These are phyloP conservation scores for Chaetoscypha palmicola DNA, from an alignment of 2,329 filamentous ascomycete species.

Conservation along the genomic window DNA sequence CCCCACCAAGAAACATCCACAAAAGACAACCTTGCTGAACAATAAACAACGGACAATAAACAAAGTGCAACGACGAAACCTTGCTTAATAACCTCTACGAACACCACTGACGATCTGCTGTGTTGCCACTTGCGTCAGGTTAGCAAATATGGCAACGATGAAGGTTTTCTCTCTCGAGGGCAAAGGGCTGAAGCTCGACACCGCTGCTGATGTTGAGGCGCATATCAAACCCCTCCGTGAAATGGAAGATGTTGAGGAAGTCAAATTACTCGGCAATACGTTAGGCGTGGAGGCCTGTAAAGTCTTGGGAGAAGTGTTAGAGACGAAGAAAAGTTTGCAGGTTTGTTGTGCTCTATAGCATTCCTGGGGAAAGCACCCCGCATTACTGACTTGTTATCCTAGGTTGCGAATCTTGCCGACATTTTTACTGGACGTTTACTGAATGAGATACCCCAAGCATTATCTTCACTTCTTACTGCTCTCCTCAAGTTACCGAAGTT, in stretches of 20 bases:
- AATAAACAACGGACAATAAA: too few relatives aligned
- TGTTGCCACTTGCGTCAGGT: too few relatives aligned
- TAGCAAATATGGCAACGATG: conserved; percentile 22
- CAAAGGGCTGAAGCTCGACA: conserved; percentile 87
- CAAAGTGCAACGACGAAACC: too few relatives aligned
- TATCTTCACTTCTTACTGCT: conserved; percentile 77
- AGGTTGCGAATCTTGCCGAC: conserved; percentile 85
- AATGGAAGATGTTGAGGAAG: conserved; percentile 72
- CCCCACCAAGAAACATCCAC: conserved; percentile 11
- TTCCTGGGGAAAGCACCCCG: neutral
- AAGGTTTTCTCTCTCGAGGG: conserved; percentile 87
- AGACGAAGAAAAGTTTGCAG: conserved; percentile 75
- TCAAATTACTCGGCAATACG: conserved; percentile 85
- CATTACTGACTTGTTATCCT: conserved; percentile 5
- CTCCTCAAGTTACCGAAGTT: conserved; percentile 81
- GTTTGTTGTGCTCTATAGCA: conserved; percentile 35
- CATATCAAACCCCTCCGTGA: conserved; percentile 71
- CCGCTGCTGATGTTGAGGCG: conserved; percentile 75
- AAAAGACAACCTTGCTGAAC: neutral
- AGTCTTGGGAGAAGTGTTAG: conserved; percentile 73
- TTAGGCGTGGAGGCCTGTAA: conserved; percentile 83
- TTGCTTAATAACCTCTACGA: too few relatives aligned
- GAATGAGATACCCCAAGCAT: conserved; percentile 85
- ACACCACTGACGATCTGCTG: too few relatives aligned
- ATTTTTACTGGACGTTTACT: conserved; percentile 95